Percentiles rank a stretch among this genome's conserved stretches.
phyloP scores from a whole-genome alignment of 805 yeast genomes.

The Komagataella phaffii region DNA sequence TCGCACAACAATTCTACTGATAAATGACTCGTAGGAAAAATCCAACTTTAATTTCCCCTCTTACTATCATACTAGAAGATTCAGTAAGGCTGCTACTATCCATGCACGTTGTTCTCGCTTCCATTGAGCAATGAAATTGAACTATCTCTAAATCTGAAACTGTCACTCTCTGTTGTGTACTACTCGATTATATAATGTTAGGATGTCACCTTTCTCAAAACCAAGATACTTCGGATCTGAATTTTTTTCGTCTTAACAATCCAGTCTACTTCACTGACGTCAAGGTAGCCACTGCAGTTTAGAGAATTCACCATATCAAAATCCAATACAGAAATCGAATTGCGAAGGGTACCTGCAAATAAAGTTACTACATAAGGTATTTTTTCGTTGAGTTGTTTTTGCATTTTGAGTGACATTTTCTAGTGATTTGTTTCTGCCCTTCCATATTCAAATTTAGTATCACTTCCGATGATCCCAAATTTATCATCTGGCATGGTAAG shows the following conservation, averaged over 20 bases:
- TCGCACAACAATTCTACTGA: not conserved
- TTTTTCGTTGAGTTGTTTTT: not conserved
- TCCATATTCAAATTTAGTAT: not conserved
- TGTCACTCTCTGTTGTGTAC: not conserved
- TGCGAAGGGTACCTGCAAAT: not conserved
- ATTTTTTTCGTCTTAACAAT: constrained; percentile 1
- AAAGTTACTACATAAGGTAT: not conserved
- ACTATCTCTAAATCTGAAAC: not conserved
- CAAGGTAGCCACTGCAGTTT: not conserved
- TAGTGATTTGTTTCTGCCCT: not conserved
- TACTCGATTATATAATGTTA: not conserved
- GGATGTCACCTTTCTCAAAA: not conserved
- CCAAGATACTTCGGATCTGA: constrained; percentile 1
- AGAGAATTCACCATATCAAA: not conserved
- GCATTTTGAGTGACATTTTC: not conserved
- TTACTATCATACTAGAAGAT: too few relatives aligned
- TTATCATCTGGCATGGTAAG: not conserved
- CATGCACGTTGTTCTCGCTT: too few relatives aligned
- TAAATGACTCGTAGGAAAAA: not conserved
- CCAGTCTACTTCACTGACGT: not conserved
- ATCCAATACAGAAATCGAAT: not conserved
- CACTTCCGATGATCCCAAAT: not conserved
- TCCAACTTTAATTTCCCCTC: too few relatives aligned
- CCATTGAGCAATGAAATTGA: too few relatives aligned
- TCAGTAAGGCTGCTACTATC: too few relatives aligned